Base-by-base conservation (phyloP, 2,329 filamentous ascomycete species). In the Aspergillus amoenus region DNA sequence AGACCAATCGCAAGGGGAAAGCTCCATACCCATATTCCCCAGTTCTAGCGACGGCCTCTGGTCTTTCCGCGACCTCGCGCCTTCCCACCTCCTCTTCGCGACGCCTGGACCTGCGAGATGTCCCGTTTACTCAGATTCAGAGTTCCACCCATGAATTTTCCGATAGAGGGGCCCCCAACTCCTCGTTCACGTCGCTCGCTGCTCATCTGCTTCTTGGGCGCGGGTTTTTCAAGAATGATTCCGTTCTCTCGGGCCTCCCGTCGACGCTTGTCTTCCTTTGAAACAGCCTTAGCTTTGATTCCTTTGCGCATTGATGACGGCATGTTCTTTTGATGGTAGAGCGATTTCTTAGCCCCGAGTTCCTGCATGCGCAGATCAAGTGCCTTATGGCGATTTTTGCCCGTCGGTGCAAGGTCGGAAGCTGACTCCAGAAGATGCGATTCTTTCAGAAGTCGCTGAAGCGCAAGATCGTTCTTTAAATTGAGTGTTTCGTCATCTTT, bases 361-460 rank as follows among this genome's bases (percentile, higher is more conserved):
- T 88, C 83, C 71, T 90, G 89, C 47, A 97, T 80, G 57, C 93
- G 89, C 63, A 97, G 77, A 73, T 97, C 93, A 5, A 89, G 85
- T 0, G 93, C 90, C 73, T 90, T 90, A 64, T 91, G 86, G 32
- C 93, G 85, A 66, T 89, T 88, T 66, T 86, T 87, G 53, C 93
- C 93, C 21, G 83, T 79, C 17, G 82, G 80, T 44, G 82, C 81
- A 3, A 82, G 78, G 55, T 81, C 78, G 27, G 79, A 78, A 13
- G 82, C 79, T 1, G 83, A 78, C 47, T 86, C 83, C 56, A 97
- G 86, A 59, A 97, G 87, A 75, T 96, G 92, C 0, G 93, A 97
- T 80, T 99, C 94, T 65, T 88, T 84, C 57, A 99, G 85, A 41
- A 99, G 86, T 46, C 92, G 88, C 73, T 97, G 93, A 13, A 99